Base-by-base conservation (phyloP, 192 early-diverging fungal genomes). In the Phlyctochytrium arcticum region DNA sequence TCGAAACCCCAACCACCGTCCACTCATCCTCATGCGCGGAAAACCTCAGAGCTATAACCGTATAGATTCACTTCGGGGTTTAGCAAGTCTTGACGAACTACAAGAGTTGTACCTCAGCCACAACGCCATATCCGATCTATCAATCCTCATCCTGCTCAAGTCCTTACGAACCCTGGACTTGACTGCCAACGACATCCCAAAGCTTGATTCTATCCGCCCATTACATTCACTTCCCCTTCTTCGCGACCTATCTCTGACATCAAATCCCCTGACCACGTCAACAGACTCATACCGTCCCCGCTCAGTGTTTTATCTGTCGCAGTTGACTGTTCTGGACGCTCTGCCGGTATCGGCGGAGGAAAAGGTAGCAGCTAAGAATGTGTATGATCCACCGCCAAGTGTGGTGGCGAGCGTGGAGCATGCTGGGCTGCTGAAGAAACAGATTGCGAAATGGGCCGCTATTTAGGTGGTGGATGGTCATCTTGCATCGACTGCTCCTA, bases 281-380 rank as follows among this genome's bases (percentile, higher is more conserved):
- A 19, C 51, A 17, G n/a, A n/a, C n/a, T 34, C 68, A 8, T 39
- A 58, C 8, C 34, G 30, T 3, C 5, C 23, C n/a, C 15, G 42
- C 17, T n/a, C 70, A 19, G 62, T 81, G 3, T 81, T 74, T 56
- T 57, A 48, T 21, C 54, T 85, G 3, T 70, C 75, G 15, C 60
- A 63, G 19, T 58, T 85, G 29, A 69, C 63, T 2, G 48, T 70
- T 4, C 60, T 85, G 30, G 77, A 85, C 49, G 69, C 49, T 7
- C 31, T 69, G 24, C 75, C 79, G 9, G 70, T 84, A 7, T 70
- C 65, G 9, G 56, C 70, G 19, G 75, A 81, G 54, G 81, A 83
- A 69, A 83, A 83, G 60, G 76, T 84, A 4, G 73, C 77, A 6
- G 76, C 81, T 23, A 46, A 71, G 8, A 83, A 85, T 49, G 31